Base-by-base conservation (phyloP, 2,329 filamentous ascomycete genomes). In the Aureobasidium uvarum region DNA sequence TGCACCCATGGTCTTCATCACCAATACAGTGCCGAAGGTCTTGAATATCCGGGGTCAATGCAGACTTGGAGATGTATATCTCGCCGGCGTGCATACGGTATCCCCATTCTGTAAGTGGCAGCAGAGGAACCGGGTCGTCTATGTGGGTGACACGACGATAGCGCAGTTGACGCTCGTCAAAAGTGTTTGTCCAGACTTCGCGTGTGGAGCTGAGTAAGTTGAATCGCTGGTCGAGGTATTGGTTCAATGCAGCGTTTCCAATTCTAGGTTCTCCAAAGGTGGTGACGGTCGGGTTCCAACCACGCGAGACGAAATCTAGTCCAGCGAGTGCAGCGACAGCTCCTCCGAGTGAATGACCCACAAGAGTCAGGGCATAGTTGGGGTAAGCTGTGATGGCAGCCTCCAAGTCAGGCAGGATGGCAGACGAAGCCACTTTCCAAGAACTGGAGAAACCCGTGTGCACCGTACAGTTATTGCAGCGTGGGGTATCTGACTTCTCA, bases 281-380 rank as follows among this genome's bases (percentile, higher is more conserved):
- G 5, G 94, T 98, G 46, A 96, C 86, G 16, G 83, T 77, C 2
- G 93, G 86, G 10, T 88, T 77, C 87, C 89, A 95, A 20, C 89
- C 91, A n/a, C 89, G 81, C 0, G 87, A 84, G 66, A 86, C 84
- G 72, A 96, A 84, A 73, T 99, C 95, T 36, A 97, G 81, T 1
- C 85, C 91, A 0, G 93, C 95, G 3, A 99, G 84, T 1, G 91
- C 89, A 2, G 95, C 94, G 1, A 99, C 91, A 0, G 95, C 93
- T 18, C 95, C 95, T 23, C 95, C 95, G 0, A 99, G 85, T 59
- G 91, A 96, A 76, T 99, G 95, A 0, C 95, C 95, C 8, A 96
- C 86, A 3, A 99, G 81, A 28, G 89, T 87, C 16, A 98, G 79
- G 46, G 86, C 80, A 71, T 96, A 94, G 28, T 84, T 79, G 0